Base-by-base conservation (phyloP, 108 stramenopile species). In the Discostella pseudostelligera region DNA sequence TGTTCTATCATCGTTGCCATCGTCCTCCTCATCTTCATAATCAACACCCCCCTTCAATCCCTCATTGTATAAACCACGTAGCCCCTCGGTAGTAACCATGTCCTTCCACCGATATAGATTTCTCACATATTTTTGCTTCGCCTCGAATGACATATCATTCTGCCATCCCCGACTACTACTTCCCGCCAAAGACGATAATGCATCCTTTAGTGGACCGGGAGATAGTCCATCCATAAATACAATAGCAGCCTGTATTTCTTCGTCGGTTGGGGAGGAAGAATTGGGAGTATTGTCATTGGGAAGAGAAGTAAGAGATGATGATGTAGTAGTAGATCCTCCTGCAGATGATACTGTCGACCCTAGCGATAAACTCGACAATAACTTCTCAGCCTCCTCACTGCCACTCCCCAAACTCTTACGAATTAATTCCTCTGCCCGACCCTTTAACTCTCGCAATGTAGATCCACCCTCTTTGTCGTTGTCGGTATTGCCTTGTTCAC, bases 11-110 rank as follows among this genome's bases (percentile, higher is more conserved):
- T 6, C 46, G 46, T 8, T 7, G 46, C 46, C 16, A 2, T 19
- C 4, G 21, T 46, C 1, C 46, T 17, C 16, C 21, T 17, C 46
- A 46, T 17, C 16, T n/a, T n/a, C n/a, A n/a, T n/a, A n/a, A n/a
- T n/a, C n/a, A n/a, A n/a, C n/a, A n/a, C n/a, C n/a, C n/a, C n/a
- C n/a, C n/a, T n/a, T n/a, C n/a, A n/a, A n/a, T n/a, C n/a, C n/a
- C n/a, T n/a, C n/a, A n/a, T 7, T 46, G 60, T 74, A 74, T 1
- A 56, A 22, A 12, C 73, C 57, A 14, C 73, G 73, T 8, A 74
- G 35, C 22, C 16, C 19, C 35, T 58, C 39, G 3, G 50, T 47
- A 20, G 73, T 67, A 0, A 32, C 49, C 3, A 1, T 54, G 32
- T 26, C 55, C 44, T 47, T 53, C 43, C 62, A 20, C 20, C 14